Conservation (phyloP, 2,329 filamentous ascomycete species). For the Pyricularia grisea region DNA sequence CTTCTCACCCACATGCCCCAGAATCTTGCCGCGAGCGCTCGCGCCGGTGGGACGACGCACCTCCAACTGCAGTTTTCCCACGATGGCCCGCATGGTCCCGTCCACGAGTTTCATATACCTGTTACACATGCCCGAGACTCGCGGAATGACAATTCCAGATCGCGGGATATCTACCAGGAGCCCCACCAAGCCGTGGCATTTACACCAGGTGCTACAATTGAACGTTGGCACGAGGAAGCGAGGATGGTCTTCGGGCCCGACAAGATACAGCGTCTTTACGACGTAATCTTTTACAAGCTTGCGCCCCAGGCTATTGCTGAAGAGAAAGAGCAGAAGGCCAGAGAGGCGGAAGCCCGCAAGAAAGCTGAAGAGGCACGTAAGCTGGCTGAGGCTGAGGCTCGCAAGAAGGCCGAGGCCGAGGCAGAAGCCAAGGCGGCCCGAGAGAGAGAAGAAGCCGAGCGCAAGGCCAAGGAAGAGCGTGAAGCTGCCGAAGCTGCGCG, state of each 20-base stretch:
- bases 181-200: conserved; percentile 72
- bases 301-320: conserved; percentile 74
- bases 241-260: conserved; percentile 75
- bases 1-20: conserved; percentile 38
- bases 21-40: background rate
- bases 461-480: conserved; percentile 50
- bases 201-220: conserved; percentile 57
- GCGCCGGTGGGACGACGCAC: conserved; percentile 12
- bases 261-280: conserved; percentile 55
- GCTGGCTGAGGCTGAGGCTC: conserved; percentile 55
- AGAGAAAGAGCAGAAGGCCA: conserved; percentile 44
- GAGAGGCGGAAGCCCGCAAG: conserved; percentile 27
- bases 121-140: conserved; percentile 10
- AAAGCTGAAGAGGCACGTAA: conserved; percentile 50
- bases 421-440: conserved; percentile 56
- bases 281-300: conserved; percentile 62
- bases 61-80: conserved; percentile 52
- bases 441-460: conserved; percentile 63
- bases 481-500: conserved; percentile 49
- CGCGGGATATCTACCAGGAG: conserved; percentile 45
- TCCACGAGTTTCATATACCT: conserved; percentile 41
- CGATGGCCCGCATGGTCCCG: conserved; percentile 34
- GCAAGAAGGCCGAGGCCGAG: conserved; percentile 20
- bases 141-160: conserved; percentile 4
- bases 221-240: conserved; percentile 84